These are phyloP conservation scores for Rutstroemia sp. DNA, from an alignment of 2,329 filamentous ascomycete species.

Conservation along the genomic window DNA sequence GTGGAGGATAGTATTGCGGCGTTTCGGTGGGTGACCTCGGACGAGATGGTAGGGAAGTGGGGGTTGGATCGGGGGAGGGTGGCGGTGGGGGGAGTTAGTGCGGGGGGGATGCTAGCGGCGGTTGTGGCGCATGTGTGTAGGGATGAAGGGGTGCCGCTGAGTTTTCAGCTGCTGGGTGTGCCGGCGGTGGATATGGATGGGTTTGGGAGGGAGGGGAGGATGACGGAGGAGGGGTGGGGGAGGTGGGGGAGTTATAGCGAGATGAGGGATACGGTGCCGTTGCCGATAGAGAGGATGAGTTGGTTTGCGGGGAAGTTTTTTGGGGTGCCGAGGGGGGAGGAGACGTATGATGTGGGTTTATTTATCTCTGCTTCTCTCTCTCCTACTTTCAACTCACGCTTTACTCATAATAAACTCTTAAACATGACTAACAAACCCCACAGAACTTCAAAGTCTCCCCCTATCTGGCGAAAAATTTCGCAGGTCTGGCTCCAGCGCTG, in stretches of 20 bases:
- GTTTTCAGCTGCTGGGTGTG: constrained; percentile 16
- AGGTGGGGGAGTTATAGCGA: constrained; percentile 17
- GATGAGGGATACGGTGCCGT: constrained; percentile 11
- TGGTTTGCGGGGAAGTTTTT: constrained; percentile 16
- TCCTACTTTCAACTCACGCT: too few relatives aligned
- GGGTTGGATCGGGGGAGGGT: constrained; percentile 12
- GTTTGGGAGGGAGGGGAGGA: constrained; percentile 7
- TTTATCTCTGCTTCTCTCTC: background rate
- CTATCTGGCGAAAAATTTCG: constrained; percentile 26
- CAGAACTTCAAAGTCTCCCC: constrained; percentile 16
- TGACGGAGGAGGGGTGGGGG: constrained; percentile 5
- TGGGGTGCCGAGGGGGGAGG: constrained; percentile 5
- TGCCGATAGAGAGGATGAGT: constrained; percentile 15
- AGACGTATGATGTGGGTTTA: constrained; percentile 1
- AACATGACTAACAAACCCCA: background rate
- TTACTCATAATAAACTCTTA: too few relatives aligned
- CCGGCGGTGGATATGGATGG: constrained; percentile 15
- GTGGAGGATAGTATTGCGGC: constrained; percentile 39
- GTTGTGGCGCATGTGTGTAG: constrained; percentile 16
- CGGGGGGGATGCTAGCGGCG: constrained; percentile 17
- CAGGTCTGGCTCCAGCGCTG: constrained; percentile 25
- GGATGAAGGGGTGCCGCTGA: constrained; percentile 14
- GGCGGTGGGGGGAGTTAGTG: constrained; percentile 17
- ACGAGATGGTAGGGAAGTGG: constrained; percentile 18
- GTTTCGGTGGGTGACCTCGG: constrained; percentile 32